Evolutionary conservation across 139 green algal species (phyloP), one percentile per base, ranked within the genome.

Genomic region (Micromonas pusilla): DNA sequence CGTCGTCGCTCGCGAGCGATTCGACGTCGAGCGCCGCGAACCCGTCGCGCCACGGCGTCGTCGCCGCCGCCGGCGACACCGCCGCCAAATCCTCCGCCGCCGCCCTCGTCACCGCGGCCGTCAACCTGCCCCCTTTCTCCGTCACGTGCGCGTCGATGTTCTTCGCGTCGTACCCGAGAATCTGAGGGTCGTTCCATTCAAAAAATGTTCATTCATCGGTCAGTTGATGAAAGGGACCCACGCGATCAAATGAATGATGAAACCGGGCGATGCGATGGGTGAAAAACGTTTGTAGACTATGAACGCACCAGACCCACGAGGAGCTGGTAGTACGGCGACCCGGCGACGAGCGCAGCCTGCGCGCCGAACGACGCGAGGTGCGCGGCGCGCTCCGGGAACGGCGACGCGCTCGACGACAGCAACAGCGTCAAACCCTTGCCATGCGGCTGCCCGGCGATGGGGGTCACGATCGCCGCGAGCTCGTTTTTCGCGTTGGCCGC

Each of bases 111-210:
- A 68, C 20, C 62, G 62, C 62, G 9, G 25, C 26, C n/a, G 62
- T 36, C 16, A 68, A 5, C n/a, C 13, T 16, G 9, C 25, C 62
- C 4, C 62, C 62, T 16, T 68, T 68, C 62, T 68, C n/a, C 26
- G n/a, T 5, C 9, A 73, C 66, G 66, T 73, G 66, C 3, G 31
- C 30, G 20, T 73, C 31, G 31, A 73, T 73, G 66, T 73, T 73
- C 33, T 53, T 36, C 33, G 21, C 30, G 32, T 39, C 5, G 66
- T 73, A 73, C 20, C 66, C 66, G 20, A 73, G 33, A 53, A 39
- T 31, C 13, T 26, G n/a, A n/a, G n/a, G n/a, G n/a, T n/a, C n/a
- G n/a, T n/a, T n/a, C n/a, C n/a, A n/a, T n/a, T n/a, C n/a, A n/a
- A n/a, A n/a, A n/a, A n/a, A n/a, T n/a, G n/a, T n/a, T n/a, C n/a